Conservation (phyloP, 305 asterid genomes). For the Ilex paraguariensis region DNA sequence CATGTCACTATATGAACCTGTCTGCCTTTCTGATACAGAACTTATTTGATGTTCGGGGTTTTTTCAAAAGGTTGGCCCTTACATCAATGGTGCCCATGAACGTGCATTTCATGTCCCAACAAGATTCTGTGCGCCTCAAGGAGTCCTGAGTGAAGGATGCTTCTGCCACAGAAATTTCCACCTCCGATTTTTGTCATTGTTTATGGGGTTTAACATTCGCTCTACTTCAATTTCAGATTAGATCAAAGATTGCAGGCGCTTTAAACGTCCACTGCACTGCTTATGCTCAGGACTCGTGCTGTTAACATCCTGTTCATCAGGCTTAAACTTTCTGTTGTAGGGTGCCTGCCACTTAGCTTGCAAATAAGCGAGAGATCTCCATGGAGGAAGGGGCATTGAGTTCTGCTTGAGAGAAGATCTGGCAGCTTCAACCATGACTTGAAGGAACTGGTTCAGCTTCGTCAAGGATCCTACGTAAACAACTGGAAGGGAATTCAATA, state of each 20-base stretch:
- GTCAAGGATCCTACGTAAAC: conserved; percentile 51
- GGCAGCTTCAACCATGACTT: conserved; percentile 75
- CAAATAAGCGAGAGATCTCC: conserved; percentile 62
- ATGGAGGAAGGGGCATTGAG: conserved; percentile 78
- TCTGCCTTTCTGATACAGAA: background rate
- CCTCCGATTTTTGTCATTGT: conserved; percentile 23
- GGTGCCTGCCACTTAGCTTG: conserved; percentile 67
- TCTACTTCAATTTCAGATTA: conserved; percentile 42
- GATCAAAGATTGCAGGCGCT: conserved; percentile 35
- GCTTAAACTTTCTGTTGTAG: conserved; percentile 27
- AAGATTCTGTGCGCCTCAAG: background rate
- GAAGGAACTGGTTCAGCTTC: conserved; percentile 54
- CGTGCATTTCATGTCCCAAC: background rate
- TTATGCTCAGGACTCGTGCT: conserved; percentile 22
- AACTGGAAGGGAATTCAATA: conserved; percentile 54
- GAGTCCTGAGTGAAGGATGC: conserved; percentile 9
- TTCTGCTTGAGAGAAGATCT: conserved; percentile 61
- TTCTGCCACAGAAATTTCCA: conserved; percentile 28
- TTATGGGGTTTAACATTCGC: conserved; percentile 34
- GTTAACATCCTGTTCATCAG: conserved; percentile 10
- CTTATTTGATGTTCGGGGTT: background rate
- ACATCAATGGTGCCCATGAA: background rate
- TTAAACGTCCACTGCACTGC: conserved; percentile 48
- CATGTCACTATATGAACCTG: no score
- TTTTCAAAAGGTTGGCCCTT: background rate